These are phyloP conservation scores for Candida peoriensis DNA, from an alignment of 805 yeast genomes.

Conservation along the genomic window DNA sequence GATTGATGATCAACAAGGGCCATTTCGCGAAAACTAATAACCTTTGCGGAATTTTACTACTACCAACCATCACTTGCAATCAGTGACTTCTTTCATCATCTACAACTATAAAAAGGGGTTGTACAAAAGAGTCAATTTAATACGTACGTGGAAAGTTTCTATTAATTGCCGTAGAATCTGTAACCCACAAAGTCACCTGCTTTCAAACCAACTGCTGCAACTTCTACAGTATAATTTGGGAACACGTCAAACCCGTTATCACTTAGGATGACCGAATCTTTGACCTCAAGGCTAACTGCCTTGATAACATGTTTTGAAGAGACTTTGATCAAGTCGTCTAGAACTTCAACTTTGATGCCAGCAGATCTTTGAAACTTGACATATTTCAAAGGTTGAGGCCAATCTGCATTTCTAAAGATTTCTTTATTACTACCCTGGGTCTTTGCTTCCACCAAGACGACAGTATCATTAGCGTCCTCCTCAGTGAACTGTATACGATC, in stretches of 20 bases:
- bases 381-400: slow-evolving; percentile 39
- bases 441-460: slow-evolving; percentile 14
- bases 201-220: slow-evolving; percentile 8
- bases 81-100: no score
- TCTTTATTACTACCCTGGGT: slow-evolving; percentile 14
- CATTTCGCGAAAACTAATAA: no score
- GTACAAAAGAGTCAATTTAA: no score
- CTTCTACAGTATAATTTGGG: slow-evolving; percentile 29
- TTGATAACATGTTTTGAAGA: slow-evolving; percentile 36
- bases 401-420: slow-evolving; percentile 35
- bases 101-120: no score
- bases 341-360: slow-evolving; percentile 20
- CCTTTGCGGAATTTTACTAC: no score
- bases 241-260: slow-evolving; percentile 48
- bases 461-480: slow-evolving; percentile 8
- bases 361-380: slow-evolving; percentile 25
- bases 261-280: slow-evolving; percentile 20
- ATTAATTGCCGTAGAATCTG: slow-evolving; percentile 1
- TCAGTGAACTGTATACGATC: background rate
- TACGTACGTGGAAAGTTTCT: no score
- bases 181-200: background rate
- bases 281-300: slow-evolving; percentile 39
- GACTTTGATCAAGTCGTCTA: slow-evolving; percentile 23
- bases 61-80: no score
- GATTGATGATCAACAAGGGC: no score